Base-by-base conservation (phyloP, 441 rosid genomes). In the Theobroma grandiflorum region DNA sequence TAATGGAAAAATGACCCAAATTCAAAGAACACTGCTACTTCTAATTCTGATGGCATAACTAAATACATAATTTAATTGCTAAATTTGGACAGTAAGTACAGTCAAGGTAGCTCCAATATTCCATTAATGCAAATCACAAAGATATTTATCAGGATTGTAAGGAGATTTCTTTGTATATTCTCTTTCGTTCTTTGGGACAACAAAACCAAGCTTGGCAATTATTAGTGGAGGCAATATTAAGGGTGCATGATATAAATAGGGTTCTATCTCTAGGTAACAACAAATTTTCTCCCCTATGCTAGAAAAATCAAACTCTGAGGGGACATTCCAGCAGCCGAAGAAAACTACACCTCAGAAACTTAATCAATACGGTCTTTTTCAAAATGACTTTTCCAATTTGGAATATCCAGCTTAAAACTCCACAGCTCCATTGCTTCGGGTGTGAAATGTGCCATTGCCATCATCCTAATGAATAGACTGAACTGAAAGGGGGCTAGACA, bases 291-390 rank as follows among this genome's bases (percentile, higher is more conserved):
- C 15, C 26, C 75, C 63, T 35, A 53, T 35, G 76, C 8, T 53
- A 53, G 63, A 72, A 37, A 37, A 50, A 71, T 37, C 35, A 4
- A 37, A 37, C 43, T 72, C 5, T 37, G 76, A 72, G 50, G 64
- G 49, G 76, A 72, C 76, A 72, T 35, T 72, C 33, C 10, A 53
- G 64, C 63, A 53, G 22, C 22, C 14, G 64, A 55, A 37, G 76
- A 72, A 72, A 72, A 55, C 50, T 50, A 53, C 49, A 10, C 10
- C 47, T n/a, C 63, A 52, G 4, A 72, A 40, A 35, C 45, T 35
- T 52, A 5, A 35, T 37, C 47, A 55, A 72, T 53, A 18, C 53
- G 4, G 72, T 45, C 18, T 42, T n/a, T 67, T 37, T 64, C 69
- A 37, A 65, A 8, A 65, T 8, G 47, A 37, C 69, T 65, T 37